These are phyloP conservation scores for Amylostereum areolatum DNA, from an alignment of 1,284 basidiomycete species.

Conservation along the genomic window DNA sequence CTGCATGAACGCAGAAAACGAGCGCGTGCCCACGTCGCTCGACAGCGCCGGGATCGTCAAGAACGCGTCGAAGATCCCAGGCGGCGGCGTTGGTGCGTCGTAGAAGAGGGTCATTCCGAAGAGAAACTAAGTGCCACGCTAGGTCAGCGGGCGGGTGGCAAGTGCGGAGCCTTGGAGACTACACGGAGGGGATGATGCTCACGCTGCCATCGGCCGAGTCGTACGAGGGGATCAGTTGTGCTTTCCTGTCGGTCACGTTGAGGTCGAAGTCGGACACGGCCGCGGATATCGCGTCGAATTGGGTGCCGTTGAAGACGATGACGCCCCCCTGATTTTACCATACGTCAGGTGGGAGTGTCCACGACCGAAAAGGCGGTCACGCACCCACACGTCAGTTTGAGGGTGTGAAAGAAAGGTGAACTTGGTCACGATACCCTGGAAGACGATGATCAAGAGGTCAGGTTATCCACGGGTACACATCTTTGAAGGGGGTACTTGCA, in stretches of 20 bases:
- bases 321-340: background rate
- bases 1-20: constrained; percentile 34
- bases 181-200: background rate
- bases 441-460: background rate
- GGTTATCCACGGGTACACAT: background rate
- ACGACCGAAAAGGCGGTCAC: background rate
- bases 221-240: background rate
- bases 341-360: background rate
- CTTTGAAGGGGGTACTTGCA: background rate
- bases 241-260: constrained; percentile 1
- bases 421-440: constrained; percentile 11
- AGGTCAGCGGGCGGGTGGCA: constrained; percentile 6
- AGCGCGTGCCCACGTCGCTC: constrained; percentile 23
- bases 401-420: constrained; percentile 6
- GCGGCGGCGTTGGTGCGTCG: constrained; percentile 41
- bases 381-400: constrained; percentile 10
- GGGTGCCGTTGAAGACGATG: constrained; percentile 1
- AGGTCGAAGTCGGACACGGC: background rate
- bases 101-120: constrained; percentile 35
- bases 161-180: background rate
- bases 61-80: constrained; percentile 45
- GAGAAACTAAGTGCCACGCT: constrained; percentile 9
- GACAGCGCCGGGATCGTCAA: constrained; percentile 25
- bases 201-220: background rate
- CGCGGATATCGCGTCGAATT: background rate